Evolutionary conservation across 1,284 basidiomycete species (phyloP).

Genomic region (Ustilago xerochloae): DNA sequence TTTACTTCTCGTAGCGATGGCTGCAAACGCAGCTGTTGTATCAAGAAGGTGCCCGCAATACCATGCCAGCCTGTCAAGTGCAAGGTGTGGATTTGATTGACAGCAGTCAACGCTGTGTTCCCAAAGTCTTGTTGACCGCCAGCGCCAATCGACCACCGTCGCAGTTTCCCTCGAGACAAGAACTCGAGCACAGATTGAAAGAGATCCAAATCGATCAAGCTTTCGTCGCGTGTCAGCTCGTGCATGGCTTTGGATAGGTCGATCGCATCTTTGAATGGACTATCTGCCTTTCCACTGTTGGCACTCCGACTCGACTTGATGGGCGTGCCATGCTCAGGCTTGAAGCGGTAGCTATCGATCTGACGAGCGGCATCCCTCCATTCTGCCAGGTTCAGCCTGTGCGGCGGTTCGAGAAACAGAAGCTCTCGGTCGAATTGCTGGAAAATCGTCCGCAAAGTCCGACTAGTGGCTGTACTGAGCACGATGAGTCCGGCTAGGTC

Average conservation of each 20-base stretch:
- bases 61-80: slow-evolving; percentile 40
- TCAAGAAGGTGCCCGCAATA: slow-evolving; percentile 34
- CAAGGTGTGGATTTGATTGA: slow-evolving; percentile 18
- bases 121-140: not conserved
- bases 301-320: not conserved
- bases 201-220: slow-evolving; percentile 34
- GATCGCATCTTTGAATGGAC: not conserved
- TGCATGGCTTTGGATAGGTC: slow-evolving; percentile 3
- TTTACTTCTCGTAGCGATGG: slow-evolving; percentile 11
- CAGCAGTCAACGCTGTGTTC: not conserved
- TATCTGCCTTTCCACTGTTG: not conserved
- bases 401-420: slow-evolving; percentile 28
- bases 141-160: not conserved
- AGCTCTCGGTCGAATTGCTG: slow-evolving; percentile 34
- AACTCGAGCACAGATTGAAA: slow-evolving; percentile 25
- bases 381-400: slow-evolving; percentile 33
- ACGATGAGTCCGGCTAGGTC: slow-evolving; percentile 21
- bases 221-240: slow-evolving; percentile 31
- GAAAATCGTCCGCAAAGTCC: slow-evolving; percentile 7
- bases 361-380: slow-evolving; percentile 36
- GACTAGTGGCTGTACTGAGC: slow-evolving; percentile 23
- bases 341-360: not conserved
- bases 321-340: not conserved
- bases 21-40: slow-evolving; percentile 36
- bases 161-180: not conserved